These are phyloP conservation scores for Monosporascus cannonballus DNA, from an alignment of 2,329 filamentous ascomycete genomes.

Conservation along the genomic window DNA sequence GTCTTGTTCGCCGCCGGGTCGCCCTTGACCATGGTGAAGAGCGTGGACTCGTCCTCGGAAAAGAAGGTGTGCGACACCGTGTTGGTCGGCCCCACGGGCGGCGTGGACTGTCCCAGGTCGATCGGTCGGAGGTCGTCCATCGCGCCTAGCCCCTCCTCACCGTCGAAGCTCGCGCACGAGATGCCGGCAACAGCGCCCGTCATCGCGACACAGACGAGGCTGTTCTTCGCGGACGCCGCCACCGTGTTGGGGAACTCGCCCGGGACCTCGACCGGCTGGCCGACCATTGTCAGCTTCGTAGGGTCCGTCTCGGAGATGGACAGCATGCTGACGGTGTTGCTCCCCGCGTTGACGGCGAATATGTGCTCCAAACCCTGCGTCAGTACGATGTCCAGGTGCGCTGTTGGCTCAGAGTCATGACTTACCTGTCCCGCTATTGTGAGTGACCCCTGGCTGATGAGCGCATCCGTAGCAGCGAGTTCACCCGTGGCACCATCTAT, in stretches of 20 bases:
- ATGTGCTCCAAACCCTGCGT: conserved; percentile 17
- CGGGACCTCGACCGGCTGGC: conserved; percentile 34
- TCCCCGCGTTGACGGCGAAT: conserved; percentile 50
- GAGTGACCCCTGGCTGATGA: conserved; percentile 45
- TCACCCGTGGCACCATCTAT: conserved; percentile 31
- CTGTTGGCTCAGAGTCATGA: conserved; percentile 24
- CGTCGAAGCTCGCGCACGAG: conserved; percentile 17
- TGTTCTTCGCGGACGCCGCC: conserved; percentile 36
- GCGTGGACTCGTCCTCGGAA: conserved; percentile 42
- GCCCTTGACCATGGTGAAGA: conserved; percentile 57
- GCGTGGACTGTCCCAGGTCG: conserved; percentile 48
- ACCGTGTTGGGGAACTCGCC: conserved; percentile 50
- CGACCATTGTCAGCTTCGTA: conserved; percentile 37
- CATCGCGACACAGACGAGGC: conserved; percentile 28
- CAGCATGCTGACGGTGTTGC: conserved; percentile 47
- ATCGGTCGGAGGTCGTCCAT: conserved; percentile 43
- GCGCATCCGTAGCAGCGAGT: conserved; percentile 40
- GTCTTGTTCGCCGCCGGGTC: conserved; percentile 47
- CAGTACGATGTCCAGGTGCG: conserved; percentile 5
- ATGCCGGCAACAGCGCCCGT: conserved; percentile 28
- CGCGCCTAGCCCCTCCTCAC: conserved; percentile 28
- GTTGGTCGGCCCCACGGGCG: conserved; percentile 51
- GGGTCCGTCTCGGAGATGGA: conserved; percentile 34
- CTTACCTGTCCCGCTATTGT: conserved; percentile 44
- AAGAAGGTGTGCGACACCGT: conserved; percentile 57